A percentile compares a stretch with the other conserved stretches of the same genome.
Evolutionary conservation across 352 stramenopile species (phyloP).

Genomic region (Globisporangium apiculatum): DNA sequence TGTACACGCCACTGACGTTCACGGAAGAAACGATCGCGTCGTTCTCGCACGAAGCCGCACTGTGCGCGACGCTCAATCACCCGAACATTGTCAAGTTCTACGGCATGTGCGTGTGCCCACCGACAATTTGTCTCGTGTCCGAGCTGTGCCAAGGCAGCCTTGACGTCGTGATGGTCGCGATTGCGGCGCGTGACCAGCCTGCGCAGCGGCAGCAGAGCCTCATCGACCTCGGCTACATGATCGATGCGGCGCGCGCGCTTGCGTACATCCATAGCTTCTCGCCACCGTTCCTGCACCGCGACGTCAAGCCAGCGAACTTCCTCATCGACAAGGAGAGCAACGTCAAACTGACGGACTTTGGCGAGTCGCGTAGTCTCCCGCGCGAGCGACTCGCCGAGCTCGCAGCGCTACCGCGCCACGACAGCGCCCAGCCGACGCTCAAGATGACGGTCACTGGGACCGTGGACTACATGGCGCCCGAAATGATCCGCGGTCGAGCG

Average conservation of each 20-base stretch:
- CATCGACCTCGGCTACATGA: conserved; percentile 51
- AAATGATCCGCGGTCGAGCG: conserved; percentile 22
- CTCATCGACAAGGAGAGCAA: conserved; percentile 41
- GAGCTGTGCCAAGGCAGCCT: conserved; percentile 49
- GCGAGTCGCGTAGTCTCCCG: conserved; percentile 46
- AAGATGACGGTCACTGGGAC: conserved; percentile 59
- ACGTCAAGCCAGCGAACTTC: conserved; percentile 65
- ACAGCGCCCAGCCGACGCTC: background rate
- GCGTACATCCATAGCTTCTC: conserved; percentile 65
- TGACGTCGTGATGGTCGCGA: conserved; percentile 29
- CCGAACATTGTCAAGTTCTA: conserved; percentile 64
- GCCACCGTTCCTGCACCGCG: conserved; percentile 52
- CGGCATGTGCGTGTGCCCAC: conserved; percentile 57
- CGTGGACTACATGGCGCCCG: too few relatives aligned
- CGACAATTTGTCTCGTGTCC: conserved; percentile 52
- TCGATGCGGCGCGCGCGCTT: conserved; percentile 46
- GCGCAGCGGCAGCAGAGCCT: conserved; percentile 27
- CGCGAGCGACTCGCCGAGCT: conserved; percentile 3
- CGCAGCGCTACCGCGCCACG: background rate
- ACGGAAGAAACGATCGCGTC: conserved; percentile 41
- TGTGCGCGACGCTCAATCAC: conserved; percentile 40
- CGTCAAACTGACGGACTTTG: conserved; percentile 66
- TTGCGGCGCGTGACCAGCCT: conserved; percentile 9
- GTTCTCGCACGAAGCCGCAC: conserved; percentile 57
- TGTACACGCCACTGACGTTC: conserved; percentile 48